Evolutionary conservation across 805 yeast species (phyloP), one percentile per base, ranked within the genome.

Genomic region (Pichia ethanolica): DNA sequence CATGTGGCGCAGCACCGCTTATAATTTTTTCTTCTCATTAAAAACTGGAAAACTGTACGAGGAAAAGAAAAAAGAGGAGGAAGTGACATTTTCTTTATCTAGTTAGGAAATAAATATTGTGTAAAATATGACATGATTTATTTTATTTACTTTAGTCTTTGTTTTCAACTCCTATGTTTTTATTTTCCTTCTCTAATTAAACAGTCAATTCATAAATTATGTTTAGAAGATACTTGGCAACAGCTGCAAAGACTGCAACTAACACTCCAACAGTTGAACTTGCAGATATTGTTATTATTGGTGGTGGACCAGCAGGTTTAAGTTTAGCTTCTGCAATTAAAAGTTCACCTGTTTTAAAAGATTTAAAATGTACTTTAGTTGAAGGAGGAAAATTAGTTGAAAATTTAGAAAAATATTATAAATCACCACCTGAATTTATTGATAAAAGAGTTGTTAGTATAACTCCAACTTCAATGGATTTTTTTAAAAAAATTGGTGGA

Each of bases 241-340:
- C 66, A 2, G 62, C 57, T 3, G 50, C 55, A 5, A 49, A 47
- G 34, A 41, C 42, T 4, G 44, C 46, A 1, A 41, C 41, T n/a
- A 39, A 34, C 9, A 30, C 32, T 3, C 40, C 49, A 5, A 14
- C 35, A 37, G n/a, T 28, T 14, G 42, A 61, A 32, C 69, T 42
- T 5, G 42, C 75, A 32, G 97, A 91, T 65, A 78, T 93, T 25
- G 82, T 88, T 7, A 86, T 93, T 47, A 86, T 93, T 36, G 99
- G 99, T 36, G 98, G 95, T 7, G 99, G 99, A 0, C 97, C 98
- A 1, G 98, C 98, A 1, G 99, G 99, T 0, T 69, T 93, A 49
- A 83, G 96, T 1, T 69, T 93, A 36, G 82, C 93, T 5, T 77
- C 96, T 0, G 95, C 95, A 0, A 67, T 91, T 50, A 85, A 86